phyloP scores from a whole-genome alignment of 2,329 filamentous ascomycete species.

The Xylariaceae sp. region DNA sequence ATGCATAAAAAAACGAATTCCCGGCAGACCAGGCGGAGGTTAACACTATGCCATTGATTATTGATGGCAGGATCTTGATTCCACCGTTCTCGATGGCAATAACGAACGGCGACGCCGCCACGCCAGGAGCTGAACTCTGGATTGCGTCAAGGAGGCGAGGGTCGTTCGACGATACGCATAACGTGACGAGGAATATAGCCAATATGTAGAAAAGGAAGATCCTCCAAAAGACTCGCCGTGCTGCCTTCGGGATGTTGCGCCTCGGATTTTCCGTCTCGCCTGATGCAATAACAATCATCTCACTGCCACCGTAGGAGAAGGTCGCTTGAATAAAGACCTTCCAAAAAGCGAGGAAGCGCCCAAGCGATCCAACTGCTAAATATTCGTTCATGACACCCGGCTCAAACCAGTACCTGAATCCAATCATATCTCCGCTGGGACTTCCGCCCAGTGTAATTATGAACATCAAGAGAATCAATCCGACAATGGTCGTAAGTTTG shows the following conservation, averaged over 20 bases:
- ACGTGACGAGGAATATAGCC: slow-evolving; percentile 54
- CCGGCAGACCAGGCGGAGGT: slow-evolving; percentile 42
- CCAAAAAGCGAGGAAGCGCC: slow-evolving; percentile 47
- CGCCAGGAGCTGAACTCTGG: slow-evolving; percentile 30
- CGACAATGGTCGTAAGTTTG: slow-evolving; percentile 53
- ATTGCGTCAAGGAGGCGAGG: slow-evolving; percentile 37
- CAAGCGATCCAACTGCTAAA: slow-evolving; percentile 40
- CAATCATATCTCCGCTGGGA: slow-evolving; percentile 46
- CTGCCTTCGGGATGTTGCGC: slow-evolving; percentile 64
- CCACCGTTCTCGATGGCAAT: slow-evolving; percentile 65
- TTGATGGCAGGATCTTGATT: slow-evolving; percentile 60
- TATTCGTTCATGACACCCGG: slow-evolving; percentile 49
- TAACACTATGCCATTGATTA: slow-evolving; percentile 70
- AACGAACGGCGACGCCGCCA: slow-evolving; percentile 60
- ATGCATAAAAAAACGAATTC: slow-evolving; percentile 40
- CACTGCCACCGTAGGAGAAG: slow-evolving; percentile 52
- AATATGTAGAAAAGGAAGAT: slow-evolving; percentile 69
- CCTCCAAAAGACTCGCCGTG: slow-evolving; percentile 70
- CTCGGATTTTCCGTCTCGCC: slow-evolving; percentile 65
- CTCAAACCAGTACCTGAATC: slow-evolving; percentile 49
- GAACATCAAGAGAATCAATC: slow-evolving; percentile 53
- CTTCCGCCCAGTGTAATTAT: slow-evolving; percentile 52
- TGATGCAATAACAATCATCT: slow-evolving; percentile 48
- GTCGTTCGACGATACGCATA: slow-evolving; percentile 40
- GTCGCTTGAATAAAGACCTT: slow-evolving; percentile 52